Evolutionary conservation across 371 early-diverging fungal genomes (phyloP).

Genomic region (Chytridium lagenaria): DNA sequence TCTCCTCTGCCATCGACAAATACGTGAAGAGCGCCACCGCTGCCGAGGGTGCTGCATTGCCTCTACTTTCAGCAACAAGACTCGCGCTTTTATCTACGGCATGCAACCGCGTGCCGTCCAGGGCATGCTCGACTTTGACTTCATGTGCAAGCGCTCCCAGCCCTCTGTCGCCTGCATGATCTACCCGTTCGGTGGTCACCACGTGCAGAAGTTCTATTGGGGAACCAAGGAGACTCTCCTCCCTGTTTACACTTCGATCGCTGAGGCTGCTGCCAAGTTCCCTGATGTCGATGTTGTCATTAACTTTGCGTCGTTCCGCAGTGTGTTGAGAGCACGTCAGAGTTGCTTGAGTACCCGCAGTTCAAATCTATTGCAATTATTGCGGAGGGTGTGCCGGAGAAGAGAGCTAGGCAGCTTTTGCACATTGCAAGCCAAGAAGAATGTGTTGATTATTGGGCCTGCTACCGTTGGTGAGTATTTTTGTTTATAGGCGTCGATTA

Average conservation of each 20-base stretch:
- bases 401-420: slow-evolving; percentile 90
- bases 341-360: slow-evolving; percentile 76
- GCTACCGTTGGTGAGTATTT: slow-evolving; percentile 85
- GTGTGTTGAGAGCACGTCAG: slow-evolving; percentile 89
- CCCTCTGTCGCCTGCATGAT: slow-evolving; percentile 99
- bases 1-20: slow-evolving; percentile 15
- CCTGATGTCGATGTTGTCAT: slow-evolving; percentile 94
- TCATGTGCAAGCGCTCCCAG: slow-evolving; percentile 92
- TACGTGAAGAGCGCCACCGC: slow-evolving; percentile 22
- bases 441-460: slow-evolving; percentile 94
- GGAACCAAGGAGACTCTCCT: slow-evolving; percentile 96
- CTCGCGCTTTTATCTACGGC: slow-evolving; percentile 95
- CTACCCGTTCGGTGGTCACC: slow-evolving; percentile 97
- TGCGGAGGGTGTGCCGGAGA: slow-evolving; percentile 98
- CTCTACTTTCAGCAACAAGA: slow-evolving; percentile 82
- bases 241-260: slow-evolving; percentile 88
- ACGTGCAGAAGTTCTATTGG: slow-evolving; percentile 99
- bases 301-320: slow-evolving; percentile 97
- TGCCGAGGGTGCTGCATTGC: slow-evolving; percentile 36
- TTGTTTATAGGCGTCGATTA: background rate
- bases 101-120: slow-evolving; percentile 99
- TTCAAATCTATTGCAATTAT: slow-evolving; percentile 95
- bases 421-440: slow-evolving; percentile 79
- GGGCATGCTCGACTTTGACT: slow-evolving; percentile 99
- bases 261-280: slow-evolving; percentile 84